Evolutionary conservation across 768 basidiomycete species (phyloP), one percentile per base, ranked within the genome.

Genomic region (Lentinula guzmanii): DNA sequence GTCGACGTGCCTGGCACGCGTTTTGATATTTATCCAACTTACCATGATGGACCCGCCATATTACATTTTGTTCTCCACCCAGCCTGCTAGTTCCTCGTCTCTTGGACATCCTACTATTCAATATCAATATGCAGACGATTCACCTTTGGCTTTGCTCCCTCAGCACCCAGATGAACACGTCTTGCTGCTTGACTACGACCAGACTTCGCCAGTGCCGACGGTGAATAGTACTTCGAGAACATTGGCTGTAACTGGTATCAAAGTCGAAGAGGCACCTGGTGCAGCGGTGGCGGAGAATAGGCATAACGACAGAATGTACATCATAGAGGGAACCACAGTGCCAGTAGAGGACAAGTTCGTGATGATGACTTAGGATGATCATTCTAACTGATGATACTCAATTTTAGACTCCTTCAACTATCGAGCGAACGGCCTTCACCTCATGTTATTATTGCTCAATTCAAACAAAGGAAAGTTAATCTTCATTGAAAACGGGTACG

Each of bases 51-150:
- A 64, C 52, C 60, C 45, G 16, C 91, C 91, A 18, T 84, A 79
- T 72, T 93, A 90, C 66, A 71, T 93, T 42, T 81, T 93, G 59
- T 75, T 87, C 58, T 84, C 88, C 24, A 73, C 76, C 34, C 68
- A 70, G 54, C 55, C 78, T 21, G 69, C 78, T 2, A 73, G 75
- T 10, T 78, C 76, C 34, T 75, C 75, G 33, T 75, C 79, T n/a
- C 76, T 90, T 54, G 74, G 80, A 10, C 91, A 93, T 68, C 89
- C 90, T 4, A 74, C 77, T 46, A 86, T 94, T 16, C 87, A 93
- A 66, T 93, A 93, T 70, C 88, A 90, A 66, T 93, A 90, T 68
- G 81, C 84, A 18, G 90, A 94, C 66, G 92, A 94, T 68, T 79
- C 86, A 0, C 86, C 90, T 3, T 71, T 84, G n/a, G 72, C 82